phyloP scores from a whole-genome alignment of 140 eudicot genomes.

The Oenanthe javanica region DNA sequence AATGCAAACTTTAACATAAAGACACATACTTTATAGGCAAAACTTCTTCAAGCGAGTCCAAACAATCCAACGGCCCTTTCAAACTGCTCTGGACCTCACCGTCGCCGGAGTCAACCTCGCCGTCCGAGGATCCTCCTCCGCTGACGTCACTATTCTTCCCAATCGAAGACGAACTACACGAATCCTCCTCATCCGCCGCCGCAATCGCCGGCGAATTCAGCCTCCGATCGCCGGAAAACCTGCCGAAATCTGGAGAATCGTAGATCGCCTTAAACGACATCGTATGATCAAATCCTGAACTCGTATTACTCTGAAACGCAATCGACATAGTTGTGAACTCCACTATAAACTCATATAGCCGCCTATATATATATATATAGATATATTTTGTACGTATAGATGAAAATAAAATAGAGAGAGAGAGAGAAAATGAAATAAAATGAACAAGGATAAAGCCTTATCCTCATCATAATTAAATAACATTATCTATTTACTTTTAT shows the following conservation, averaged over 20 bases:
- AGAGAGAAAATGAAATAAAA: too few relatives aligned
- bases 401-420: not conserved
- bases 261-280: constrained; percentile 30
- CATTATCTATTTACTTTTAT: not conserved
- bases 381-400: not conserved
- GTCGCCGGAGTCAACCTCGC: constrained; percentile 30
- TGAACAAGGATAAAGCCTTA: not conserved
- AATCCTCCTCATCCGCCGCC: constrained; percentile 19
- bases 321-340: constrained; percentile 31
- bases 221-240: constrained; percentile 24
- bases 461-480: not conserved
- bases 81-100: constrained; percentile 50
- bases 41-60: constrained; percentile 47
- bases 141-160: constrained; percentile 55
- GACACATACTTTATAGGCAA: constrained; percentile 50
- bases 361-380: not conserved
- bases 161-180: constrained; percentile 44
- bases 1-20: not conserved
- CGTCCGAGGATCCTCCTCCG: constrained; percentile 20
- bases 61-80: constrained; percentile 36
- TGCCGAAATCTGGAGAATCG: constrained; percentile 16
- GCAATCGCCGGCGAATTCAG: constrained; percentile 11
- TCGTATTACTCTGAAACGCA: constrained; percentile 30
- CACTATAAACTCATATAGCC: constrained; percentile 1
- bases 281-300: constrained; percentile 21